These are phyloP conservation scores for Cyclotella kingstonii DNA, from an alignment of 108 stramenopile species.

Conservation along the genomic window DNA sequence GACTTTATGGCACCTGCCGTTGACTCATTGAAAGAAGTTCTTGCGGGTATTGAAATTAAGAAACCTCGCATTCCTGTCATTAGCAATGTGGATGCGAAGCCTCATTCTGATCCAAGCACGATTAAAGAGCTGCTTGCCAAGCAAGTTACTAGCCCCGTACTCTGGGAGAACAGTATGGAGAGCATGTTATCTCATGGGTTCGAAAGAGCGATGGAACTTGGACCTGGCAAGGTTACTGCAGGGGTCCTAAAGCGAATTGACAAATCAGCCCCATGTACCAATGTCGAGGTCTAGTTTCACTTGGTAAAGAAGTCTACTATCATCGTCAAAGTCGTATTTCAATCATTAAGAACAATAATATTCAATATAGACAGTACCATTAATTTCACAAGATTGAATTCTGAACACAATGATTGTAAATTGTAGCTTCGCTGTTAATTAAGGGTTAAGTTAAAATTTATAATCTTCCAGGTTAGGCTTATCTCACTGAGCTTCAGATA, in stretches of 20 bases:
- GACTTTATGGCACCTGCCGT: constrained; percentile 97
- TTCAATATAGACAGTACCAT: no score
- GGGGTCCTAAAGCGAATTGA: constrained; percentile 95
- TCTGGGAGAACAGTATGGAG: constrained; percentile 93
- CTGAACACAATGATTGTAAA: no score
- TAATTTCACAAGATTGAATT: no score
- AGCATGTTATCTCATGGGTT: constrained; percentile 83
- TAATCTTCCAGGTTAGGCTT: no score
- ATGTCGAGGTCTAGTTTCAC: constrained; percentile 85
- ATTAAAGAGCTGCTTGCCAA: constrained; percentile 94
- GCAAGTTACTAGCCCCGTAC: constrained; percentile 95
- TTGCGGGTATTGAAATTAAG: constrained; percentile 85
- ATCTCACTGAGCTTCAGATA: no score
- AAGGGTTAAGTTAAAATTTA: no score
- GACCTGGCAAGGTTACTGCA: constrained; percentile 93
- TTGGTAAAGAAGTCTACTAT: no score
- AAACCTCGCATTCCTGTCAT: constrained; percentile 97
- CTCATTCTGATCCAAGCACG: constrained; percentile 92
- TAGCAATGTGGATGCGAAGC: constrained; percentile 96
- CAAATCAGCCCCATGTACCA: constrained; percentile 85
- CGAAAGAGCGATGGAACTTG: constrained; percentile 82
- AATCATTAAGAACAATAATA: no score
- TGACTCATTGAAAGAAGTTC: constrained; percentile 76
- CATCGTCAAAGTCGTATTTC: no score
- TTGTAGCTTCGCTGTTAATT: no score